Base-by-base conservation (phyloP, 495 filamentous ascomycete genomes). In the Aspergillus carlsbadensis region DNA sequence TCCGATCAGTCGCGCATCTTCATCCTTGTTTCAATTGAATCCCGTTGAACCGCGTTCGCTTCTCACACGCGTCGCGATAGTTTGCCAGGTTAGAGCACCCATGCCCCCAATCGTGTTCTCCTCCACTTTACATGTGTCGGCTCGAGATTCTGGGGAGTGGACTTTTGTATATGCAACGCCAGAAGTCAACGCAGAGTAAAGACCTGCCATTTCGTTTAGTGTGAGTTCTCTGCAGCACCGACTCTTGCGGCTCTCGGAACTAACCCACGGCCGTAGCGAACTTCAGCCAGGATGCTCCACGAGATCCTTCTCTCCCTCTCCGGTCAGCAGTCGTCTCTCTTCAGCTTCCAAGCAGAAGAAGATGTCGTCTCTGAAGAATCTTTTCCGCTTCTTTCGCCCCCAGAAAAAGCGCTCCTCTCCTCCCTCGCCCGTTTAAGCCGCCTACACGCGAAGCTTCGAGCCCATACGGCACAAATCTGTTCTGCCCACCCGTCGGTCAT, bases 251-350 rank as follows among this genome's bases (percentile, higher is more conserved):
- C 29, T 54, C 18, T 34, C 49, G 46, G 54, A 51, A 48, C 49
- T 56, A 4, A 56, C 21, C 36, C 20, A 45, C 11, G 42, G 47
- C 21, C 17, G 37, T 57, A 77, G 72, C 39, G 62, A 71, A 43
- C 55, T 59, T 13, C 57, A 65, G 53, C 55, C 72, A 79, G 69
- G 71, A 98, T 98, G 93, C 87, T 98, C 66, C 93, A 98, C 78
- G 94, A 98, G 76, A 87, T 98, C 72, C 82, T 98, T 62, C 87
- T 98, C 68, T 90, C 90, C 66, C 87, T 98, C 69, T 94, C 91
- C 60, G 93, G 93, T 49, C 90, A 96, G 73, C 87, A 90, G 22
- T 97, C 93, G 52, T 85, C 91, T 42, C 84, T 97, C 62, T 87
- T 97, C 73, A 74, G 75, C 56, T 52, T 77, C 59, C 57, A 73